A percentile compares a stretch with the other conserved stretches of the same genome.
These are phyloP conservation scores for Cicer judaicum DNA, from an alignment of 306 rosid species.

Conservation along the genomic window DNA sequence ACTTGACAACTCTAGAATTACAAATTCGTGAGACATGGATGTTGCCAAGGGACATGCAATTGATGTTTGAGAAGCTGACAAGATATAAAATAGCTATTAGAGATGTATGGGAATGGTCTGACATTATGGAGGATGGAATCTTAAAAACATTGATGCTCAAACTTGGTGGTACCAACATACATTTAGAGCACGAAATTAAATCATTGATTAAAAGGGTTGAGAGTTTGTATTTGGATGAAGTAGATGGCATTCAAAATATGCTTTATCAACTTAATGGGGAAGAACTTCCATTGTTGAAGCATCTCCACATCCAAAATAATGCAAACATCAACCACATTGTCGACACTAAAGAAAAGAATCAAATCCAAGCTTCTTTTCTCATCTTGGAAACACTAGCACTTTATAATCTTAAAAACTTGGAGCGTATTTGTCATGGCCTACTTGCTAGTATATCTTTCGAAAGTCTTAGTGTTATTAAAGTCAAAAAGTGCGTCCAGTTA, in stretches of 20 bases:
- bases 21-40: not conserved
- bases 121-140: not conserved
- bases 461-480: slow-evolving; percentile 4
- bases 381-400: not conserved
- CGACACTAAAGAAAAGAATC: not conserved
- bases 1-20: not conserved
- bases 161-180: not conserved
- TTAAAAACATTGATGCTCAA: not conserved
- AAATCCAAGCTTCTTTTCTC: not conserved
- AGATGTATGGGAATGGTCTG: slow-evolving; percentile 25
- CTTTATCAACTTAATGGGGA: slow-evolving; percentile 1
- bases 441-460: not conserved
- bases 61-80: slow-evolving; percentile 15
- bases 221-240: not conserved
- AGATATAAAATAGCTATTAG: slow-evolving; percentile 2
- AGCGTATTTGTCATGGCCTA: not conserved
- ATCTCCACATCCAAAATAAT: slow-evolving; percentile 13
- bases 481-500: not conserved
- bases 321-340: not conserved
- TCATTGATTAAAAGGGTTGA: not conserved
- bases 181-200: not conserved
- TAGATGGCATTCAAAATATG: slow-evolving; percentile 19
- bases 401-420: not conserved
- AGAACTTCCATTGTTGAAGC: not conserved
- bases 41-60: slow-evolving; percentile 8